Percentiles rank a stretch among this genome's conserved stretches.
Conservation (phyloP, 2,329 filamentous ascomycete species). For the Ophiostoma sp. region DNA sequence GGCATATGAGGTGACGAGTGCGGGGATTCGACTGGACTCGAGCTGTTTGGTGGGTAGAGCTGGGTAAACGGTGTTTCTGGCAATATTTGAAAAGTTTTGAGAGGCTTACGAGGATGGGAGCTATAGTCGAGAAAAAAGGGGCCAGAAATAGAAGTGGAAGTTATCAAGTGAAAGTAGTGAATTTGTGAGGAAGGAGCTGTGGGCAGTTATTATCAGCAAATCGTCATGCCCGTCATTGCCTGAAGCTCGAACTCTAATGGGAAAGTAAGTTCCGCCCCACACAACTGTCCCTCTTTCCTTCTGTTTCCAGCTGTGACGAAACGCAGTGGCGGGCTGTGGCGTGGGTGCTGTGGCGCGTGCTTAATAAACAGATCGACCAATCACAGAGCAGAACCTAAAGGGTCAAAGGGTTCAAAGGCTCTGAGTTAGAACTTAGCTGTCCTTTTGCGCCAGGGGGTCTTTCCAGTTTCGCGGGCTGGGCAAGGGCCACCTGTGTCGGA, state of each 20-base stretch:
- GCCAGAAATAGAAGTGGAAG: background rate
- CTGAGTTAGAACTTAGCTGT: conserved; percentile 21
- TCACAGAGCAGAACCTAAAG: background rate
- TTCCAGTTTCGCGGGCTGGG: background rate
- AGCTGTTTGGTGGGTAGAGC: background rate
- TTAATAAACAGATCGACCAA: conserved; percentile 6
- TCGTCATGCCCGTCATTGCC: conserved; percentile 28
- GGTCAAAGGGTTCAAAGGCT: background rate
- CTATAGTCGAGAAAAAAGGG: background rate
- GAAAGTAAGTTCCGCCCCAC: background rate
- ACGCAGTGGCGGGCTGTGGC: conserved; percentile 20
- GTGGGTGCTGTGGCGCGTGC: conserved; percentile 13
- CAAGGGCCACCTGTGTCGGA: conserved; percentile 5
- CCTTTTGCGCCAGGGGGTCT: conserved; percentile 23
- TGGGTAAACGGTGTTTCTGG: background rate
- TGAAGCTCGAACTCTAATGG: background rate
- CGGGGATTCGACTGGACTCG: background rate
- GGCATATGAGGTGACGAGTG: background rate
- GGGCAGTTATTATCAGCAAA: conserved; percentile 2
- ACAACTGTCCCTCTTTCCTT: conserved; percentile 14
- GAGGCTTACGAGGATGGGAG: background rate
- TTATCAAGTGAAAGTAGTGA: background rate
- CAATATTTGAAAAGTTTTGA: background rate
- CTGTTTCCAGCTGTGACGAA: conserved; percentile 5
- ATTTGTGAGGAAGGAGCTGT: conserved; percentile 16